Evolutionary conservation across 805 yeast genomes (phyloP).

Genomic region (Lachancea fermentati): DNA sequence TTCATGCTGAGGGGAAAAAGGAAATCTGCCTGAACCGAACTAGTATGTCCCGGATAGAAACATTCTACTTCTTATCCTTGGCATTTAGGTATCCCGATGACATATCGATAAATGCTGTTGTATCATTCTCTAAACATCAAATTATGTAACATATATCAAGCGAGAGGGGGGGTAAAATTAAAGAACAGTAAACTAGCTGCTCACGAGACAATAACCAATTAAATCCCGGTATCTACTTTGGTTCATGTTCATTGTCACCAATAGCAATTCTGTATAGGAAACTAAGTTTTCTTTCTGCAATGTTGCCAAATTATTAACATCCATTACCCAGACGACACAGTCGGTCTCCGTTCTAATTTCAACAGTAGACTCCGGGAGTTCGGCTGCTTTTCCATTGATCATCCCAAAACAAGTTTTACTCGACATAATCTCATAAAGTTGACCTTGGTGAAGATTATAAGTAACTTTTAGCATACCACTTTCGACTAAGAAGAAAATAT

Average conservation of each 20-base stretch:
- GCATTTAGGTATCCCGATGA: no score
- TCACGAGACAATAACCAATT: conserved; percentile 68
- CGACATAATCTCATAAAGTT: conserved; percentile 41
- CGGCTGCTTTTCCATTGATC: conserved; percentile 30
- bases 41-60: background rate
- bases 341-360: conserved; percentile 53
- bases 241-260: conserved; percentile 54
- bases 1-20: background rate
- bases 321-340: conserved; percentile 64
- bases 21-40: no score
- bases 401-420: conserved; percentile 54
- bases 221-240: conserved; percentile 70
- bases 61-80: background rate
- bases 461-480: conserved; percentile 49
- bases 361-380: conserved; percentile 38
- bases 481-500: conserved; percentile 52
- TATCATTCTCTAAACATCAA: background rate
- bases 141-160: no score
- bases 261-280: conserved; percentile 58
- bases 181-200: no score
- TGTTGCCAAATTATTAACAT: conserved; percentile 39
- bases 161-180: no score
- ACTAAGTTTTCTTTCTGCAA: conserved; percentile 46
- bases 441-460: conserved; percentile 41
- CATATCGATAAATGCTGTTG: background rate